Conservation (phyloP, 345 rosid genomes). For the Syzygium aqueum region DNA sequence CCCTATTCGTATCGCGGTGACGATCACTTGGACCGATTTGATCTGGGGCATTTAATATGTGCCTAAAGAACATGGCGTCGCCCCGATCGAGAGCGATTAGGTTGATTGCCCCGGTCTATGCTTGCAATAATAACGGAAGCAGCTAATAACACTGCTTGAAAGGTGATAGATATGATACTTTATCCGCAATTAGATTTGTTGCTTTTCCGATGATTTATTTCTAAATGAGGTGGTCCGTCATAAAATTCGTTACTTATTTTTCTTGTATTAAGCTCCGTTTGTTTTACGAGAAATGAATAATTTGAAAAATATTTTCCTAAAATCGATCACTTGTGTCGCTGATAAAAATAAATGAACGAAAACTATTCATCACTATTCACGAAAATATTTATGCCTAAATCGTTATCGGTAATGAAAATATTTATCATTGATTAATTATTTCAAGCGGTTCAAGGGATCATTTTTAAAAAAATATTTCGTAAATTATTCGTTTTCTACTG, state of each 20-base stretch:
- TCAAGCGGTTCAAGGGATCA: rapidly evolving
- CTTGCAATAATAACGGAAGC: background rate
- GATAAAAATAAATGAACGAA: too few species aligned
- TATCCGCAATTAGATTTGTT: background rate
- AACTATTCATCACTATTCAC: too few species aligned
- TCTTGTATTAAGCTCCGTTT: background rate
- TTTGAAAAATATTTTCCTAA: rapidly evolving
- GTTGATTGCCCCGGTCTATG: too few species aligned
- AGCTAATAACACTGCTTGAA: too few species aligned
- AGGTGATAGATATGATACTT: background rate
- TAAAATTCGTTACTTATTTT: too few species aligned
- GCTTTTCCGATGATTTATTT: background rate
- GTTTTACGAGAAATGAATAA: rapidly evolving
- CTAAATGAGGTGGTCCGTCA: background rate
- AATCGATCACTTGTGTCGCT: rapidly evolving
- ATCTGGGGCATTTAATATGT: background rate
- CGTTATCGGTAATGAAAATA: rapidly evolving
- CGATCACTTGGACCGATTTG: too few species aligned
- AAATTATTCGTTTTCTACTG: too few species aligned
- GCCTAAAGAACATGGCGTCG: background rate
- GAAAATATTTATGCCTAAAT: rapidly evolving
- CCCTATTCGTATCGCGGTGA: background rate
- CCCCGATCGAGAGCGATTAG: too few species aligned
- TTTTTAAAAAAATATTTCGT: background rate
- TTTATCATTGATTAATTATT: rapidly evolving